These are phyloP conservation scores for Blechomonas ayalai DNA, from an alignment of 208 protist species.

Conservation along the genomic window DNA sequence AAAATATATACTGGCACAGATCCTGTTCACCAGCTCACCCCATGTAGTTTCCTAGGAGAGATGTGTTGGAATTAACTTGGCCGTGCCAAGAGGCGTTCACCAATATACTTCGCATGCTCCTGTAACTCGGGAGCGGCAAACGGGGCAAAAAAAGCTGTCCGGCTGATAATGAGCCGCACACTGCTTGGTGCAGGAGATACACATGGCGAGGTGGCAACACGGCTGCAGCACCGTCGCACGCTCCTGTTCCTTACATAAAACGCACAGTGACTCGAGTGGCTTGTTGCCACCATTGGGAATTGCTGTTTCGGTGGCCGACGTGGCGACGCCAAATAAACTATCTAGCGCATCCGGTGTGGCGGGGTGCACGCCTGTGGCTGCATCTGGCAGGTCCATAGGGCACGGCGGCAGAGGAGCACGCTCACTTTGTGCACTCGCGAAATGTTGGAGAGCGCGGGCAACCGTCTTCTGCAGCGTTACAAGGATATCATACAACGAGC, in stretches of 20 bases:
- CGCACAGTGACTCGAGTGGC: conserved; percentile 20
- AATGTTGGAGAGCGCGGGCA: conserved; percentile 10
- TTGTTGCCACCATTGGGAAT: background rate
- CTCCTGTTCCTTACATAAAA: conserved; percentile 32
- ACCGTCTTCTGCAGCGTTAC: conserved; percentile 14
- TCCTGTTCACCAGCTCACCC: too few relatives aligned
- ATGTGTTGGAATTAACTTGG: too few relatives aligned
- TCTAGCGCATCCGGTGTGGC: conserved; percentile 11
- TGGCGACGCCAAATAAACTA: conserved; percentile 1
- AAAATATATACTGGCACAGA: too few relatives aligned
- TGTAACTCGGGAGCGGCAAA: conserved; percentile 24
- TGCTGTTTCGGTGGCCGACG: background rate
- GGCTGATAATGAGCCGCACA: conserved; percentile 33
- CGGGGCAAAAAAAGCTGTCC: conserved; percentile 36
- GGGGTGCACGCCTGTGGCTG: background rate
- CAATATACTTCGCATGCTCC: conserved; percentile 26
- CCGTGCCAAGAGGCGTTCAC: too few relatives aligned
- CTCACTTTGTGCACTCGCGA: conserved; percentile 5
- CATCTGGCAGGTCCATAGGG: too few relatives aligned
- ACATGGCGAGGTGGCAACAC: conserved; percentile 56
- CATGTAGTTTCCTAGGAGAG: too few relatives aligned
- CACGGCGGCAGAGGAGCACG: background rate
- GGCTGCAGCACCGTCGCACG: conserved; percentile 38
- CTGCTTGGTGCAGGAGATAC: conserved; percentile 26
- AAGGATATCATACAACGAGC: conserved; percentile 26